Conservation (phyloP, 495 filamentous ascomycete species). For the Penicillium robsamsonii region DNA sequence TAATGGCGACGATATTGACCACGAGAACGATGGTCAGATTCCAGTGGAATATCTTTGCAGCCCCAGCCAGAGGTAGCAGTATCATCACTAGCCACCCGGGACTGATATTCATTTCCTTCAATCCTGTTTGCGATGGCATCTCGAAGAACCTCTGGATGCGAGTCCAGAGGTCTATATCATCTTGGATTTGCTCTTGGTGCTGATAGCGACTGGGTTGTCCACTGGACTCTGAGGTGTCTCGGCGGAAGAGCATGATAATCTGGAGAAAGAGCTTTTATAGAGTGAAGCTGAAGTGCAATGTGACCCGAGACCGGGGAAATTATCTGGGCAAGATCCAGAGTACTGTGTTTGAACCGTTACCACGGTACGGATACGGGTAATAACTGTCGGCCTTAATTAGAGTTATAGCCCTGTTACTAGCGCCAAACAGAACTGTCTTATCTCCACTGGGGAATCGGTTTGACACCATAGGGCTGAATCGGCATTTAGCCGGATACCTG, state of each 20-base stretch:
- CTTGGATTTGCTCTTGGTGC: neutral
- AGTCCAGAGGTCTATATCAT: constrained; percentile 1
- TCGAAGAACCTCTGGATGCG: constrained; percentile 3
- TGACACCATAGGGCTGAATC: constrained; percentile 18
- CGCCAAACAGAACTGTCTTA: neutral
- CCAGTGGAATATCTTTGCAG: constrained; percentile 19
- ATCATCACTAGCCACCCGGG: constrained; percentile 6
- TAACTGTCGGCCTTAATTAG: constrained; percentile 10
- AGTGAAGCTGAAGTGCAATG: constrained; percentile 1
- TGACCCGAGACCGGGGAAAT: constrained; percentile 1
- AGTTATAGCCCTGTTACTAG: constrained; percentile 24
- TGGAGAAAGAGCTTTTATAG: neutral
- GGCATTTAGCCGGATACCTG: neutral
- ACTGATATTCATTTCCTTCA: neutral
- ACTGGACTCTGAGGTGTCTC: neutral
- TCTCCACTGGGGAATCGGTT: neutral
- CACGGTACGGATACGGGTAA: neutral
- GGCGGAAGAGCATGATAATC: neutral
- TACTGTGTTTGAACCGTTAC: neutral
- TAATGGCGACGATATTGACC: constrained; percentile 22
- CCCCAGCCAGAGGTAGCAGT: constrained; percentile 18
- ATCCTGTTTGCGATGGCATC: constrained; percentile 1
- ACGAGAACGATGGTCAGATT: constrained; percentile 18
- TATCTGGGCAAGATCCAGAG: neutral
- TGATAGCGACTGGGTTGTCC: neutral